Evolutionary conservation across 1,139 yeast species (phyloP).

Genomic region (Debaryomyces udenii): DNA sequence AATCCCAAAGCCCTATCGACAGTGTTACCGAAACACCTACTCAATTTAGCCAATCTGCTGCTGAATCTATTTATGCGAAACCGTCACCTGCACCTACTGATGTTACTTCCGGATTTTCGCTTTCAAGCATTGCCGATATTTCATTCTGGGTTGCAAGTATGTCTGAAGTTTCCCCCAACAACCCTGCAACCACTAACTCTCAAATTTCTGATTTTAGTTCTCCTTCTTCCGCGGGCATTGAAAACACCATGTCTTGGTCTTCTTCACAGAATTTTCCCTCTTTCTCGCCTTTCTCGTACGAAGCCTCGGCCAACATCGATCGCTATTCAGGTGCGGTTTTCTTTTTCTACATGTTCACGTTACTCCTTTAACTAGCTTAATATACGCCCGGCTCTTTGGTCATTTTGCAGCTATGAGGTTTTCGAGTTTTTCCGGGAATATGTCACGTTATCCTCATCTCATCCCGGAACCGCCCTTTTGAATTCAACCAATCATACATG

Average conservation of each 20-base stretch:
- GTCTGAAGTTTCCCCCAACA: too few relatives aligned
- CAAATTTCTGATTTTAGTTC: too few relatives aligned
- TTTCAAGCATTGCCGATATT: too few relatives aligned
- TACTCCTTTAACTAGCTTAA: background rate
- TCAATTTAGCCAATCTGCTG: background rate
- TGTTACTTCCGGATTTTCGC: too few relatives aligned
- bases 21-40: background rate
- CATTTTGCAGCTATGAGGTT: slow-evolving; percentile 3
- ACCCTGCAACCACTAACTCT: too few relatives aligned
- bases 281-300: background rate
- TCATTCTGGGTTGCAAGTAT: too few relatives aligned
- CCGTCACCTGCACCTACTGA: too few relatives aligned
- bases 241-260: background rate
- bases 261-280: background rate
- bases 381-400: background rate
- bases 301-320: background rate
- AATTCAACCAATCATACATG: slow-evolving; percentile 1
- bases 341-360: background rate
- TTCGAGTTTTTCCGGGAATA: too few relatives aligned
- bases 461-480: slow-evolving; percentile 1
- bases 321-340: background rate
- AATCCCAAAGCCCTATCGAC: background rate
- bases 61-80: background rate
- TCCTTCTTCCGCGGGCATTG: too few relatives aligned
- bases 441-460: too few relatives aligned